phyloP scores from a whole-genome alignment of 1,139 yeast genomes.

The Yamadazyma spencermartinsiae region DNA sequence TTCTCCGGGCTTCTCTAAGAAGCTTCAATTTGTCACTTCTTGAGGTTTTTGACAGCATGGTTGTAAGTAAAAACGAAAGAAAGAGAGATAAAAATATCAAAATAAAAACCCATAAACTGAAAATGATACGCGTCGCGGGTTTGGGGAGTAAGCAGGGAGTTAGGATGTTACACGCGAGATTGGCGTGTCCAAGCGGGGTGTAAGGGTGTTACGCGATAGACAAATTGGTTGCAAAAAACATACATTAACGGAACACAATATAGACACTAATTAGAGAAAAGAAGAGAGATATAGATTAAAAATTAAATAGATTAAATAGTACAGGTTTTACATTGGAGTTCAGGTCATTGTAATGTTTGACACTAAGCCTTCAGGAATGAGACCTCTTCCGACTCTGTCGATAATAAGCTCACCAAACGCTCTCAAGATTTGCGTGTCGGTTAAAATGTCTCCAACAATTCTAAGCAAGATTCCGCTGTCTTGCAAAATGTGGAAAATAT shows the following conservation, averaged over 20 bases:
- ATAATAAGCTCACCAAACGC: constrained; percentile 21
- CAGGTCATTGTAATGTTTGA: constrained; percentile 2
- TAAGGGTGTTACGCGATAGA: no score
- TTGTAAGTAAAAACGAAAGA: constrained; percentile 1
- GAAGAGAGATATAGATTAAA: no score
- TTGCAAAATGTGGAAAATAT: constrained; percentile 24
- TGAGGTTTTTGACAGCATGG: constrained; percentile 16
- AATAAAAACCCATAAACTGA: no score
- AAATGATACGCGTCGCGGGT: constrained; percentile 6
- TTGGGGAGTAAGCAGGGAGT: constrained; percentile 4
- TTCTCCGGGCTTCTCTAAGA: constrained; percentile 41
- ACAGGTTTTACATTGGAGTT: background rate
- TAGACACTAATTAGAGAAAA: no score
- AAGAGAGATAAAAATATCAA: constrained; percentile 3
- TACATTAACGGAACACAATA: no score
- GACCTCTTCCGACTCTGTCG: constrained; percentile 22
- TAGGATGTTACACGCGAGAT: no score
- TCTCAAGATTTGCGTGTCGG: constrained; percentile 20
- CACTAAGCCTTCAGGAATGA: constrained; percentile 17
- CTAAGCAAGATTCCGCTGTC: constrained; percentile 22
- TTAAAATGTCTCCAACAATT: constrained; percentile 21
- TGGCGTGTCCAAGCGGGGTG: no score
- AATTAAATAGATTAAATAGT: background rate
- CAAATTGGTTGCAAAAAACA: no score
- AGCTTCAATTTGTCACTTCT: constrained; percentile 37